Conservation (phyloP, 441 rosid genomes). For the Adansonia grandidieri region DNA sequence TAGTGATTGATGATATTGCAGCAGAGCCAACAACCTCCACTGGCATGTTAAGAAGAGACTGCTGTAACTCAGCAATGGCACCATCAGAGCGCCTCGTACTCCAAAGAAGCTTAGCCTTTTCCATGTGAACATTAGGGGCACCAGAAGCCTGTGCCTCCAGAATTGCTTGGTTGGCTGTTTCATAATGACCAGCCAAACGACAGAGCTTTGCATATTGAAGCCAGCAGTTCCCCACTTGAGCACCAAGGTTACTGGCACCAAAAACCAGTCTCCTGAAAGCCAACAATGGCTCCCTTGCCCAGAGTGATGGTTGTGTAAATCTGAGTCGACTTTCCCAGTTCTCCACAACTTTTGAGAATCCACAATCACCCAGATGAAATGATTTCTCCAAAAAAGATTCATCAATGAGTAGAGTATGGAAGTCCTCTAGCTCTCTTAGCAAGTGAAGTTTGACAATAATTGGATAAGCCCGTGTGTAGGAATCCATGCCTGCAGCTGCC, state of each 20-base stretch:
- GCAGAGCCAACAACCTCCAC: constrained; percentile 82
- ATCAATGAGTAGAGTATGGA: constrained; percentile 66
- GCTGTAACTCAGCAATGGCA: constrained; percentile 93
- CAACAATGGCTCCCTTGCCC: constrained; percentile 98
- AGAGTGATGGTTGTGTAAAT: constrained; percentile 87
- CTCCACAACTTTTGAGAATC: constrained; percentile 68
- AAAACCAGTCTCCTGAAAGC: constrained; percentile 92
- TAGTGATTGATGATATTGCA: constrained; percentile 74
- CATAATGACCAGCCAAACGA: constrained; percentile 98
- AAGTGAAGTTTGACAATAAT: constrained; percentile 93
- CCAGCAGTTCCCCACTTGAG: constrained; percentile 97
- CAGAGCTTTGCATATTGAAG: constrained; percentile 98
- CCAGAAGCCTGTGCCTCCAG: constrained; percentile 96
- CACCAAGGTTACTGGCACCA: constrained; percentile 82
- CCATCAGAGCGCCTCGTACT: constrained; percentile 89
- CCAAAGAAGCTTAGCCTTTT: constrained; percentile 99
- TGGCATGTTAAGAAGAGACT: constrained; percentile 90
- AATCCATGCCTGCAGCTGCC: constrained; percentile 99
- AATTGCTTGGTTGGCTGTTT: constrained; percentile 93
- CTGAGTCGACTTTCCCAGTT: constrained; percentile 94
- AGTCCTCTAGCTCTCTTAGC: constrained; percentile 88
- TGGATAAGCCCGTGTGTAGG: constrained; percentile 93
- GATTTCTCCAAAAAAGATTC: constrained; percentile 90
- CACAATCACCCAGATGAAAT: constrained; percentile 58
- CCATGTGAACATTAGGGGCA: constrained; percentile 90